phyloP scores from a whole-genome alignment of 2,329 filamentous ascomycete genomes.

The Fusarium chlamydosporum region DNA sequence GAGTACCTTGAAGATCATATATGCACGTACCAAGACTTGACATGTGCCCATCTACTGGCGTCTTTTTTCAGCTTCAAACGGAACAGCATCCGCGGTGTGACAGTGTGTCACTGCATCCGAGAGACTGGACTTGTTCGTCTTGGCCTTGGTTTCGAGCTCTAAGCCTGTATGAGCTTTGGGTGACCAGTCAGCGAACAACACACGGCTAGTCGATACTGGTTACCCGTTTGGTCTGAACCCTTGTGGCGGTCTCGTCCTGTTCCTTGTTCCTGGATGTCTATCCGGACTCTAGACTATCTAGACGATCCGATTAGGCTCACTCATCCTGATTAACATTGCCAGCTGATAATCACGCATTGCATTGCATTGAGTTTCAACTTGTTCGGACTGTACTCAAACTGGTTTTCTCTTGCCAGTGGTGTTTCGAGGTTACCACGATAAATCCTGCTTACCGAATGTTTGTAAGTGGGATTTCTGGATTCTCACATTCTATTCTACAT shows the following conservation, averaged over 20 bases:
- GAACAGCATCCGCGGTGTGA: constrained; percentile 42
- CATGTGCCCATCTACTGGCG: constrained; percentile 14
- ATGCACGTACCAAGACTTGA: constrained; percentile 24
- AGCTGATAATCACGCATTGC: constrained; percentile 4
- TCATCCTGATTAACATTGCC: constrained; percentile 15
- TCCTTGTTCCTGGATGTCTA: constrained; percentile 39
- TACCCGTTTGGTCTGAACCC: constrained; percentile 34
- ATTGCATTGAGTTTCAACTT: constrained; percentile 12
- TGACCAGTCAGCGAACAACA: constrained; percentile 47
- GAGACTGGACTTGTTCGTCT: constrained; percentile 26
- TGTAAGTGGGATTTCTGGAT: constrained; percentile 5
- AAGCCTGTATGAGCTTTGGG: constrained; percentile 12
- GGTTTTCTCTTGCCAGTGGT: constrained; percentile 22
- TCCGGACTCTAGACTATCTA: not conserved
- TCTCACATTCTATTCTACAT: constrained; percentile 14
- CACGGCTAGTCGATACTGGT: constrained; percentile 44
- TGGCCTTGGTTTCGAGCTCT: constrained; percentile 4
- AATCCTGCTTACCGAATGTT: constrained; percentile 27
- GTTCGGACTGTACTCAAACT: constrained; percentile 15
- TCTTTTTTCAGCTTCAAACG: constrained; percentile 23
- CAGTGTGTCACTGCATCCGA: constrained; percentile 42
- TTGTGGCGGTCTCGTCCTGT: constrained; percentile 15
- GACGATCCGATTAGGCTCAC: constrained; percentile 14
- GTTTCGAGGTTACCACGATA: constrained; percentile 18
- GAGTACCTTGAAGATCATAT: constrained; percentile 9